Conservation (phyloP, 2,329 filamentous ascomycete species). For the Colletotrichum sp. region DNA sequence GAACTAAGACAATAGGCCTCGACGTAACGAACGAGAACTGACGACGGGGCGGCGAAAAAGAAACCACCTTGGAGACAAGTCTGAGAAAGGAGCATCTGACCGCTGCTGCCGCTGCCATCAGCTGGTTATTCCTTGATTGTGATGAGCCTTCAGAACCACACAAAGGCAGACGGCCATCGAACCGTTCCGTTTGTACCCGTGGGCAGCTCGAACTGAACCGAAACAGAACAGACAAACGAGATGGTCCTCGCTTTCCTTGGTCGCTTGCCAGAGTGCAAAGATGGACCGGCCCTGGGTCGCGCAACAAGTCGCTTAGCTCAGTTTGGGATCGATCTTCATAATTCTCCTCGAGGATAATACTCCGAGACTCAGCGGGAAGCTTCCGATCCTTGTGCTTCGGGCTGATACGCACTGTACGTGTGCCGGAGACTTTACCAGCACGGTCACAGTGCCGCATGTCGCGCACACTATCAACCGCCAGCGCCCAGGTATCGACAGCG, state of each 20-base stretch:
- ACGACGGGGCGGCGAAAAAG: background rate
- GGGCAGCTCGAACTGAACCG: background rate
- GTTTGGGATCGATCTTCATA: background rate
- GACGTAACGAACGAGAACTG: background rate
- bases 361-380: background rate
- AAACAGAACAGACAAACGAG: background rate
- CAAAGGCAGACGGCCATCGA: too few relatives aligned
- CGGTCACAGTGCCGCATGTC: background rate
- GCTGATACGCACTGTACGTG: background rate
- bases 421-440: too few relatives aligned
- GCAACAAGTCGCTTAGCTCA: background rate
- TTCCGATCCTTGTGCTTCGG: background rate
- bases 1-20: background rate
- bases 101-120: background rate
- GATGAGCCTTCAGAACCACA: background rate
- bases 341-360: background rate
- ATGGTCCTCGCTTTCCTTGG: background rate
- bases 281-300: slow-evolving; percentile 4
- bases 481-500: background rate
- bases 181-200: background rate
- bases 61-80: background rate
- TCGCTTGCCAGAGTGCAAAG: background rate
- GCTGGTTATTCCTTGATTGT: background rate
- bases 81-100: background rate
- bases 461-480: background rate